Evolutionary conservation across 352 stramenopile genomes (phyloP), one percentile per base, ranked within the genome.

Genomic region (Globisporangium megalacanthum): DNA sequence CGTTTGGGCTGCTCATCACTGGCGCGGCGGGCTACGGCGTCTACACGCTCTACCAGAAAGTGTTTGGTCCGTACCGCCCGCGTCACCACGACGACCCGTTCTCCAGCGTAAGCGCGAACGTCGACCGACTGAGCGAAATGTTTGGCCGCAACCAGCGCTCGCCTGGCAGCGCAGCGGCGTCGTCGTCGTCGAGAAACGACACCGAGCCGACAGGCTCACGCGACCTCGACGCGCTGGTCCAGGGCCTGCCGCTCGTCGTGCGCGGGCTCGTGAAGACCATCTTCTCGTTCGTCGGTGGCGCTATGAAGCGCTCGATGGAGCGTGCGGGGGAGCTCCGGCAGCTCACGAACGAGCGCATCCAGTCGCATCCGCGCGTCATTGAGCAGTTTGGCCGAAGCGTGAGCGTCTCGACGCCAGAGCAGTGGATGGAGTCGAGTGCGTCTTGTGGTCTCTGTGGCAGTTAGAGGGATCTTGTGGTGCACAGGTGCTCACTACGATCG

Each of bases 341-440:
- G 20, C 65, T 73, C 11, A 70, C 74, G 0, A 79, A 80, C 54
- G 76, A 89, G 19, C 61, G 71, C n/a, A 49, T 89, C 54, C 75
- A 82, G 51, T 57, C 62, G 25, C 82, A 87, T 50, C 56, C 68
- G 22, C 68, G 66, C n/a, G 65, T 91, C n/a, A 52, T 75, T 7
- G 60, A 71, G 8, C 61, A 79, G 54, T 67, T 88, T 63, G 81
- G 81, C 22, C 61, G 61, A 2, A 44, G 70, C 20, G 73, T 88
- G 20, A 74, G 63, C 39, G 68, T 88, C 44, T 79, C 69, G 20
- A 75, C 69, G 15, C 81, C 81, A 7, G 68, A 82, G 56, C 74
- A 87, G 58, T 92, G 81, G 81, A 79, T 82, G 49, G 81, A 92
- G 54, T 85, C 77, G 44, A 85, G 81, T 91, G 71, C 19, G 78